Conservation (phyloP, 2,329 filamentous ascomycete genomes). For the Apiospora koreana region DNA sequence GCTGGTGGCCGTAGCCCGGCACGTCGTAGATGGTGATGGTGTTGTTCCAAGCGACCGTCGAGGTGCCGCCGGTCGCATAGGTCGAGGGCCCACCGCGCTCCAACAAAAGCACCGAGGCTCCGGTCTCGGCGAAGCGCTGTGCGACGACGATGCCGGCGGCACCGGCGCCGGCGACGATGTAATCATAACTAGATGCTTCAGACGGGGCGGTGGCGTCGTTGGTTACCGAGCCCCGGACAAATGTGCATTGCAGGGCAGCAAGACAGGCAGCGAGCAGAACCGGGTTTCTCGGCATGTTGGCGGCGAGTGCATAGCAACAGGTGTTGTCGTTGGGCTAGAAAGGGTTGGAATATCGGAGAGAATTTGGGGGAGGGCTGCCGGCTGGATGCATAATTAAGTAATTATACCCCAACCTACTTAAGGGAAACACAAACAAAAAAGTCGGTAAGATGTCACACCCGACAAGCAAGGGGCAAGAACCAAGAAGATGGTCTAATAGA, state of each 20-base stretch:
- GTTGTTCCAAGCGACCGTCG: constrained; percentile 55
- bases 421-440: too few relatives aligned
- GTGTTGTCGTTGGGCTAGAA: not conserved
- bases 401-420: too few relatives aligned
- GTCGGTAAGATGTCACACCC: too few relatives aligned
- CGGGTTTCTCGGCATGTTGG: not conserved
- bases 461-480: too few relatives aligned
- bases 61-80: constrained; percentile 62
- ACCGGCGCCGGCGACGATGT: constrained; percentile 62
- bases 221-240: not conserved
- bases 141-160: constrained; percentile 61
- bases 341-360: not conserved
- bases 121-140: constrained; percentile 63
- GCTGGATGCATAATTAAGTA: too few relatives aligned
- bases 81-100: constrained; percentile 63
- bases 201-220: not conserved
- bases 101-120: constrained; percentile 64
- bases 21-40: constrained; percentile 71
- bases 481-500: too few relatives aligned
- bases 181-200: constrained; percentile 51
- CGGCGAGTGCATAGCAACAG: not conserved
- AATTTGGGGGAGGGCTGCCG: too few relatives aligned
- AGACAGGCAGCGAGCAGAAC: not conserved
- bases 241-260: not conserved
- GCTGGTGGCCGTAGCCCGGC: constrained; percentile 58